These are phyloP conservation scores for Claviceps sp. DNA, from an alignment of 2,329 filamentous ascomycete genomes.

Conservation along the genomic window DNA sequence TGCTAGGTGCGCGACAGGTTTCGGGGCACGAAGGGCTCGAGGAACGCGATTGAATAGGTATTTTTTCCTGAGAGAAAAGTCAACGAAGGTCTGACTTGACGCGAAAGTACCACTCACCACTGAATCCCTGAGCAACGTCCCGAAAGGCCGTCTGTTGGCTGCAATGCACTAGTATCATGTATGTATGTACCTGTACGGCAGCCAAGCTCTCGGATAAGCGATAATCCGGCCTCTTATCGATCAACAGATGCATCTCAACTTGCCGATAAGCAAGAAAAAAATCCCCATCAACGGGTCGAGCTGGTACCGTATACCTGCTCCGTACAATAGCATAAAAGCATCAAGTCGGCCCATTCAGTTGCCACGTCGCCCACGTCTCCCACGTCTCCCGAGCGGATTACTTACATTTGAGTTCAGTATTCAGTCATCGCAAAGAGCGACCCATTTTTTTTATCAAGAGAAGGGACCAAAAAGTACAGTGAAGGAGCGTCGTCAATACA, in stretches of 20 bases:
- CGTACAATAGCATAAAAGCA: background rate
- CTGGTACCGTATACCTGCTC: background rate
- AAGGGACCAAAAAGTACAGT: too few relatives aligned
- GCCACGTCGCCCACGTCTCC: background rate
- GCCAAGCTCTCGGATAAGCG: constrained; percentile 14
- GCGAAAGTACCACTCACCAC: background rate
- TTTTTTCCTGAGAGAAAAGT: background rate
- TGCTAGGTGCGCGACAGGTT: background rate
- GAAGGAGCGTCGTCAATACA: background rate
- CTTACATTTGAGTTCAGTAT: background rate
- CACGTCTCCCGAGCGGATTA: background rate
- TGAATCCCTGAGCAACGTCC: too few relatives aligned
- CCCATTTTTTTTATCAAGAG: too few relatives aligned
- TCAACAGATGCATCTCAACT: background rate
- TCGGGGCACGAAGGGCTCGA: background rate
- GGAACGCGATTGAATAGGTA: background rate
- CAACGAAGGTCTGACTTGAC: background rate
- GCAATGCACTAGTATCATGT: background rate
- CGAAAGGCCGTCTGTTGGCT: background rate
- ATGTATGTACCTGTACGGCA: background rate
- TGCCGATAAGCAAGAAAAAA: constrained; percentile 14
- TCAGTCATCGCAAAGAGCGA: too few relatives aligned
- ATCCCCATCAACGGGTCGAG: constrained; percentile 11
- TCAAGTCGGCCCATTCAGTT: background rate
- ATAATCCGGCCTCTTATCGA: constrained; percentile 19